Evolutionary conservation across 2,329 filamentous ascomycete genomes (phyloP), one percentile per base, ranked within the genome.

Genomic region (Monilinia aucupariae): DNA sequence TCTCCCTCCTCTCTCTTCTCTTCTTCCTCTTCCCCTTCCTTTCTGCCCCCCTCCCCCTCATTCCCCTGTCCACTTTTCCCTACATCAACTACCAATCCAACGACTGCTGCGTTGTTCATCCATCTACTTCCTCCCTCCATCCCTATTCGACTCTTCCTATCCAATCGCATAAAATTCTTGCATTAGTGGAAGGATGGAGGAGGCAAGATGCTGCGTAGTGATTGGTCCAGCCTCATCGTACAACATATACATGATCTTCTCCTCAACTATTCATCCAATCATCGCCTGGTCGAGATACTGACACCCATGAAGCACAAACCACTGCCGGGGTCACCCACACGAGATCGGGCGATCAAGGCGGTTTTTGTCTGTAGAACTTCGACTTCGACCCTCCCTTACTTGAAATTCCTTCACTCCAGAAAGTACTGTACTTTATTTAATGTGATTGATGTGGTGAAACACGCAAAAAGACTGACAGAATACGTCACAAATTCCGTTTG

Each of bases 281-380:
- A 47, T 12, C 17, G 30, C 10, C 20, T 3, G 2, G 30, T 8
- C 9, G 30, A 34, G 4, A 34, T n/a, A 34, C 27, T 30, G 27
- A 6, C 30, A n/a, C n/a, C 49, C 30, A 51, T n/a, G 49, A 51
- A 13, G 30, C 27, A 30, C 15, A 30, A 7, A 9, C 27, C 47
- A 27, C 30, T 49, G 25, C 30, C 49, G 27, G 30, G 9, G 32
- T 51, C 49, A 51, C 20, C n/a, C 30, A 51, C 30, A 37, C 30
- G 27, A 47, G 53, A 56, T 56, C 54, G 54, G 54, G 41, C 54
- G 54, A 56, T 56, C 54, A 47, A 47, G 34, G 41, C 41, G n/a
- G 17, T 34, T 47, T 45, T 17, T 34, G 27, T 51, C 17, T n/a
- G 53, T 32, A 45, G 27, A 27, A 34, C 41, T 34, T 56, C 41